Evolutionary conservation across 1,284 basidiomycete genomes (phyloP), one percentile per base, ranked within the genome.

Genomic region (Thecaphora thlaspeos): DNA sequence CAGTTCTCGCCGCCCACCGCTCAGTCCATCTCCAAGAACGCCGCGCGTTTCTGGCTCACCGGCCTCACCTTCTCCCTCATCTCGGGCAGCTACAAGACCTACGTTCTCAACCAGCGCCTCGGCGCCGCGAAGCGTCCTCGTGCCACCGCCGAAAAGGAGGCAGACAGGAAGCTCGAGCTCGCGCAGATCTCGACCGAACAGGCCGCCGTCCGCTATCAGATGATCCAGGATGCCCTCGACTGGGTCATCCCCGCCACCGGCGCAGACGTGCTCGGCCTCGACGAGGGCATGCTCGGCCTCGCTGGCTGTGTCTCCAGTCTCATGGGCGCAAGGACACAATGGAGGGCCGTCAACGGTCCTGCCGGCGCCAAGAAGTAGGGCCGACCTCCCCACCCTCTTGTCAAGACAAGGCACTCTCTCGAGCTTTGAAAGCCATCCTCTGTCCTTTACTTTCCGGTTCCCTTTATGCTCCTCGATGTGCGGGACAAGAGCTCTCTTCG

Each of bases 41-140:
- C 91, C 4, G 88, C 88, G 76, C 85, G 88, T 48, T 89, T 92
- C 80, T 99, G 94, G 94, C 82, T 96, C 40, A 82, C 86, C 11
- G 95, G 93, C 2, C 70, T 77, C 44, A 49, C 69, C 23, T 72
- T 72, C 56, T 70, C 62, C 38, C 66, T 75, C 21, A 51, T 71
- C 39, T 65, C 62, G 22, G 70, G 71, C 36, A 55, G 59, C 32
- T 76, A 76, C 72, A 76, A 74, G 70, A 70, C 66, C n/a, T 68
- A 74, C 49, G 69, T 64, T 14, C 64, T 78, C 8, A 50, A 64
- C 46, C 66, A 76, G 62, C 71, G 74, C 46, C 51, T 45, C 43
- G 55, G 50, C 41, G 40, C 57, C 39, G 53, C 59, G 38, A 46
- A 52, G 64, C 55, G 70, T 43, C 75, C 70, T 45, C 63, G 71